Percentiles rank a stretch among this genome's conserved stretches.
Conservation (phyloP, 2,329 filamentous ascomycete species). For the Fusarium sp. region DNA sequence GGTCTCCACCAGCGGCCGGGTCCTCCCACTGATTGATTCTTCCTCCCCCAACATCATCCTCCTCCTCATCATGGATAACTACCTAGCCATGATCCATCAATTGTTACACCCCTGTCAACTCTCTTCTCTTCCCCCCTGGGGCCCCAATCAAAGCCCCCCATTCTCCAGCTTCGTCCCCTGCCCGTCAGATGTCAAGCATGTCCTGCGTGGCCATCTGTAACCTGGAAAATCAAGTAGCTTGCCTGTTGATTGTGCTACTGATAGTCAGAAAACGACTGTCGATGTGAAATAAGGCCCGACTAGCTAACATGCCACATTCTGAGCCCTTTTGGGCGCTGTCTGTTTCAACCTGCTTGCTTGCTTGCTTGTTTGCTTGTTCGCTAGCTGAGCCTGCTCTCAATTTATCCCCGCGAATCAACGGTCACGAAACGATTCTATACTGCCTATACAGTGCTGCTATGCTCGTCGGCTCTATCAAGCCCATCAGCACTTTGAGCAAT, state of each 20-base stretch:
- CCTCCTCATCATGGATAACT: not conserved
- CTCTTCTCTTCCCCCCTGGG: slow-evolving; percentile 6
- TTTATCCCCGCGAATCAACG: slow-evolving; percentile 29
- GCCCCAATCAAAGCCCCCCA: slow-evolving; percentile 32
- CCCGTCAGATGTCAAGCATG: slow-evolving; percentile 33
- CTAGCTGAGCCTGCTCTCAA: not conserved
- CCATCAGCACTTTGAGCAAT: slow-evolving; percentile 1
- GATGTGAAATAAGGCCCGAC: slow-evolving; percentile 40
- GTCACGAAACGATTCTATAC: not conserved
- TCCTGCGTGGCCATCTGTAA: slow-evolving; percentile 17
- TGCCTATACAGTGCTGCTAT: not conserved
- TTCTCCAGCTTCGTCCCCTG: slow-evolving; percentile 28
- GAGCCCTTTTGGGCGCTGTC: not conserved
- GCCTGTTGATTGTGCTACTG: slow-evolving; percentile 21
- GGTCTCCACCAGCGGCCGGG: slow-evolving; percentile 38
- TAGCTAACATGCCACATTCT: slow-evolving; percentile 33
- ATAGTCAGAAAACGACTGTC: slow-evolving; percentile 1
- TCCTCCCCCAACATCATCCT: not conserved
- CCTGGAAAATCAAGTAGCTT: slow-evolving; percentile 6
- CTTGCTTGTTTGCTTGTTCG: not conserved
- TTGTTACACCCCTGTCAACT: not conserved
- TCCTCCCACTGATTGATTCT: slow-evolving; percentile 17
- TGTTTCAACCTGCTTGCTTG: slow-evolving; percentile 1
- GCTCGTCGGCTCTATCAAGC: not conserved
- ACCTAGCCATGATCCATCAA: not conserved